Evolutionary conservation across 2,329 filamentous ascomycete species (phyloP), one percentile per base, ranked within the genome.

Genomic region (Scytalidium sp.): DNA sequence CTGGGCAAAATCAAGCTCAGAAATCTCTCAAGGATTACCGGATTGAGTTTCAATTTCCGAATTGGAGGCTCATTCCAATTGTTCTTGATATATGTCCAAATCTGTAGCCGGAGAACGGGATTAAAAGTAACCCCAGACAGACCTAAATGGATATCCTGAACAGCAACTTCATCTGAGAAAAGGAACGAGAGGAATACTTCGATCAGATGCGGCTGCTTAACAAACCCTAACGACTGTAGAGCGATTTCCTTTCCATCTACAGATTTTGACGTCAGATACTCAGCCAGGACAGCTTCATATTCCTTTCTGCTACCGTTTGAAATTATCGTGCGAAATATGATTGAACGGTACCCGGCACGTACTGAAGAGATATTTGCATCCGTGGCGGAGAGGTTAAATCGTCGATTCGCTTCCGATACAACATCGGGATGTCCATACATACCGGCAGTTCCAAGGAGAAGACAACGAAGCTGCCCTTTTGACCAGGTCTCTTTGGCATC

Each of bases 181-280:
- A 94, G 87, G 66, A 96, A 79, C 72, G 85, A 60, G 76, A 86
- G 63, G 79, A 84, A 75, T 64, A 84, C 69, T 72, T 69, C 73
- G 45, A 93, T 83, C 22, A 96, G 72, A 13, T 83, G 79, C 1
- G 74, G 65, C 11, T 69, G 62, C 56, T 85, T 84, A 19, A 87
- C 84, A 40, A 83, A 80, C 39, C 90, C 89, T 40, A 97, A 78
- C 2, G 87, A 81, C 29, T 79, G 74, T 3, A 97, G 79, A 58
- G 83, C 87, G 56, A 95, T 87, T 58, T 95, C 90, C 69, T 92
- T 94, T 61, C 90, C 90, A 61, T 96, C 92, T 36, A 96, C 85
- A 13, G 90, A 88, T 46, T 86, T 85, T 11, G 90, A 93, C 45
- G 75, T 83, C 56, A 83, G 78, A 76, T 88, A 96, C 66, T 96